These are phyloP conservation scores for Suillus discolor DNA, from an alignment of 768 basidiomycete genomes.

Conservation along the genomic window DNA sequence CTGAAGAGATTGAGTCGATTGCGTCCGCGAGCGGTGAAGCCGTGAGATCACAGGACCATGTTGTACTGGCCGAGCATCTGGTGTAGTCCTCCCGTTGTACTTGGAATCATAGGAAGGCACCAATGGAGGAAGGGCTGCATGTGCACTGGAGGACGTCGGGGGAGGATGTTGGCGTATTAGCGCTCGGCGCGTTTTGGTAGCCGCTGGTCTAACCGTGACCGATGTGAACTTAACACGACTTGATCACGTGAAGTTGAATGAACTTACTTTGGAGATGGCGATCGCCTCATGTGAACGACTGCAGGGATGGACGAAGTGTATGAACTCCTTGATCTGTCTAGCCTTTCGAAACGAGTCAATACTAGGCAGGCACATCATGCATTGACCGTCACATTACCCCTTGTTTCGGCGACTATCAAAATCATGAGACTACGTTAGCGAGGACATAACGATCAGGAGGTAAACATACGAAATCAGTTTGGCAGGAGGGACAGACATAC, in stretches of 20 bases:
- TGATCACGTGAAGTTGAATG: background rate
- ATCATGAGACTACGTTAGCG: background rate
- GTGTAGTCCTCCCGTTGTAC: background rate
- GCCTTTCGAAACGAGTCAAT: background rate
- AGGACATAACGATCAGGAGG: background rate
- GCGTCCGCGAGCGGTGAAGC: background rate
- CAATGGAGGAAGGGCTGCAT: too few species aligned
- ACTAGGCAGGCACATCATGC: background rate
- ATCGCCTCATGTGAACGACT: conserved; percentile 1
- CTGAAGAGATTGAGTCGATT: background rate
- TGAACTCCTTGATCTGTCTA: background rate
- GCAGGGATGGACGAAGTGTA: background rate
- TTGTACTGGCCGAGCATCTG: background rate
- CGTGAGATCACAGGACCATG: background rate
- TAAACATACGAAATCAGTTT: background rate
- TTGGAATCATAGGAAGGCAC: background rate
- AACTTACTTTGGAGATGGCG: conserved; percentile 5
- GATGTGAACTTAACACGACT: too few species aligned
- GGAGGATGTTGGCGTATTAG: background rate
- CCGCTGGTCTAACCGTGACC: background rate
- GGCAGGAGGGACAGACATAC: background rate
- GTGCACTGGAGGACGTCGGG: background rate
- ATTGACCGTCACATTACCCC: background rate
- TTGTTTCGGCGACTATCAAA: background rate
- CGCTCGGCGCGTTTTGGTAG: background rate